Percentiles rank a stretch among this genome's conserved stretches.
These are phyloP conservation scores for Phytophthora europaea DNA, from an alignment of 352 stramenopile genomes.

Conservation along the genomic window DNA sequence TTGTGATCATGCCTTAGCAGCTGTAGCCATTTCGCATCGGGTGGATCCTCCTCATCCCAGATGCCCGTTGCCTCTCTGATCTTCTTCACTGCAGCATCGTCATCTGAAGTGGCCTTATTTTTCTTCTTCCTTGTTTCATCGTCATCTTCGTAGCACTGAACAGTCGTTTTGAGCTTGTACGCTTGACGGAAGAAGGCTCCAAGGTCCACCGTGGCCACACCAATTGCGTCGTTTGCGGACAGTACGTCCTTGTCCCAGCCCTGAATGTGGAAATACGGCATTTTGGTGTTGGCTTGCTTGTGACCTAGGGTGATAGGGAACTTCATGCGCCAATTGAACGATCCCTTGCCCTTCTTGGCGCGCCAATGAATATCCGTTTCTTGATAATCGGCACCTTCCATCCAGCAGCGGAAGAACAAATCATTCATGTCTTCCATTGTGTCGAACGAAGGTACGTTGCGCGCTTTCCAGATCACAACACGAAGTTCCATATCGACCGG, in stretches of 20 bases:
- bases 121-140: conserved; percentile 80
- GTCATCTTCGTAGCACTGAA: conserved; percentile 90
- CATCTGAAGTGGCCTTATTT: conserved; percentile 79
- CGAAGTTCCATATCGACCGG: conserved; percentile 92
- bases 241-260: conserved; percentile 96
- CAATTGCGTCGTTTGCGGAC: conserved; percentile 93
- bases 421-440: conserved; percentile 93
- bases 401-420: conserved; percentile 92
- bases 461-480: conserved; percentile 94
- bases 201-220: conserved; percentile 86
- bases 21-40: conserved; percentile 88
- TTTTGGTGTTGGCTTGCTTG: conserved; percentile 91
- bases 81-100: conserved; percentile 83
- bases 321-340: conserved; percentile 97
- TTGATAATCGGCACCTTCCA: conserved; percentile 84
- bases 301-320: conserved; percentile 91
- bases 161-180: conserved; percentile 78
- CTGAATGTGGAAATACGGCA: conserved; percentile 94
- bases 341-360: conserved; percentile 94
- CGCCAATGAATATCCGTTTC: conserved; percentile 96
- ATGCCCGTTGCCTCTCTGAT: conserved; percentile 88
- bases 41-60: conserved; percentile 85
- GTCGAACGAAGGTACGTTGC: conserved; percentile 90
- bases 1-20: conserved; percentile 86
- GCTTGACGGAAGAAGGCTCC: conserved; percentile 75